These are phyloP conservation scores for Peterozyma xylosa DNA, from an alignment of 805 yeast species.

Conservation along the genomic window DNA sequence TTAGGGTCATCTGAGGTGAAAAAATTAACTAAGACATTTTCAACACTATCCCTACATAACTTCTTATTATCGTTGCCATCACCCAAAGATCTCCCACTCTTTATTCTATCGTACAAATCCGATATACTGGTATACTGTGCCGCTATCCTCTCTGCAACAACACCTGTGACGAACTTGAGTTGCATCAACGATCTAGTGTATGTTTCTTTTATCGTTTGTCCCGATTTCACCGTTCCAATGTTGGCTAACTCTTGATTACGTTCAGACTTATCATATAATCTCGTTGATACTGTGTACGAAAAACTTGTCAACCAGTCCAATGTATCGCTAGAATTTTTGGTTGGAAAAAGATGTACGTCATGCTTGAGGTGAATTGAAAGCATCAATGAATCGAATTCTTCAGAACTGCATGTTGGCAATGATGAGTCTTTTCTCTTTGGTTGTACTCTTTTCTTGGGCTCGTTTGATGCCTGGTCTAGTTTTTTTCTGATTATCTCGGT, in stretches of 20 bases:
- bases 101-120: constrained; percentile 4
- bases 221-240: constrained; percentile 48
- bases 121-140: constrained; percentile 32
- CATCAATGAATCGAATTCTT: constrained; percentile 31
- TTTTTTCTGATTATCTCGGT: constrained; percentile 26
- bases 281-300: constrained; percentile 45
- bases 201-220: constrained; percentile 36
- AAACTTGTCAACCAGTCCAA: constrained; percentile 49
- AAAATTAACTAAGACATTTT: neutral
- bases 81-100: neutral
- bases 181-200: constrained; percentile 44
- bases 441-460: neutral
- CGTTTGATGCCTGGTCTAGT: constrained; percentile 7
- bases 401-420: constrained; percentile 8
- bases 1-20: constrained; percentile 42
- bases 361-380: constrained; percentile 31
- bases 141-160: constrained; percentile 37
- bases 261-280: constrained; percentile 46
- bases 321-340: constrained; percentile 37
- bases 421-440: neutral
- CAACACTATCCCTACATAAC: neutral
- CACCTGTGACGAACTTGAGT: constrained; percentile 47
- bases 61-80: neutral
- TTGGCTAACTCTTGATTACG: constrained; percentile 48
- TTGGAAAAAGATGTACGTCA: constrained; percentile 42